phyloP scores from a whole-genome alignment of 176 grass and related monocot species.

The Panicum miliaceum region DNA sequence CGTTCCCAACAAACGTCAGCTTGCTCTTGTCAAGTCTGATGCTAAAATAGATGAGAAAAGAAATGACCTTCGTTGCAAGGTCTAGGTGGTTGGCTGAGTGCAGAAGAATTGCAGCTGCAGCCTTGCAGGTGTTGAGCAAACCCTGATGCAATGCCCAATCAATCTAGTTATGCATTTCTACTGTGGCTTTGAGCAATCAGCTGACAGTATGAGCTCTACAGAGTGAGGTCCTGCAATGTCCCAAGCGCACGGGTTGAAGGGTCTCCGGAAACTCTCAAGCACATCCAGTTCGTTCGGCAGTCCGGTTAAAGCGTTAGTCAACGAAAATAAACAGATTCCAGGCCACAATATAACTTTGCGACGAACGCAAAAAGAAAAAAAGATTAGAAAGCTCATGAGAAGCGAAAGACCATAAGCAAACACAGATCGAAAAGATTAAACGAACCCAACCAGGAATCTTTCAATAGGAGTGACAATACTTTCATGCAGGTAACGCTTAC shows the following conservation, averaged over 20 bases:
- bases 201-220: not conserved
- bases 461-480: conserved; percentile 8
- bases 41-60: conserved; percentile 8
- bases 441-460: not conserved
- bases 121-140: not conserved
- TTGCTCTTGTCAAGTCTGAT: conserved; percentile 21
- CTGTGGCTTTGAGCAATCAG: not conserved
- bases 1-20: conserved; percentile 27
- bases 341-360: not conserved
- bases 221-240: not conserved
- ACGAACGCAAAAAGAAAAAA: not conserved
- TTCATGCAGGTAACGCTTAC: conserved; percentile 17
- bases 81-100: not conserved
- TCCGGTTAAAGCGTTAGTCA: not conserved
- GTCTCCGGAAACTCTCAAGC: not conserved
- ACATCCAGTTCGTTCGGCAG: not conserved
- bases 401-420: not conserved
- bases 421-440: not conserved
- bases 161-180: not conserved
- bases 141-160: not conserved
- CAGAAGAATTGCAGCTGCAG: not conserved
- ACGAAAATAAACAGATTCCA: not conserved
- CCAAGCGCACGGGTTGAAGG: not conserved
- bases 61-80: not conserved
- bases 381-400: not conserved